Evolutionary conservation across 805 yeast species (phyloP).

Genomic region (Komagataella phaffii): DNA sequence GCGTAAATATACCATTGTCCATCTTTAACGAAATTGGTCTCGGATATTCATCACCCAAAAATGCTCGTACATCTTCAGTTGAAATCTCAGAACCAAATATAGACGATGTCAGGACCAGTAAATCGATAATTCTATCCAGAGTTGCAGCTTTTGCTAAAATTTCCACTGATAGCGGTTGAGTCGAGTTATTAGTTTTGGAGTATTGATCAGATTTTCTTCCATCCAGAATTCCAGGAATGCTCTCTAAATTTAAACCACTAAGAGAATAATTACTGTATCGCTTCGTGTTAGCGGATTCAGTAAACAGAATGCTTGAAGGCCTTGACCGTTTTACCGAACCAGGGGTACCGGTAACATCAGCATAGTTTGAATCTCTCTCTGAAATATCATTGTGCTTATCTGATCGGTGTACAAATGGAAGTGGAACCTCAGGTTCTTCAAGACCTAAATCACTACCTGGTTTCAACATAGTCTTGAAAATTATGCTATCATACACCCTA

Average conservation of each 20-base stretch:
- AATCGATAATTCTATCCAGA: constrained; percentile 64
- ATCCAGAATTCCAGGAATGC: constrained; percentile 1
- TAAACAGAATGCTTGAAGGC: constrained; percentile 19
- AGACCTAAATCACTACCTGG: not conserved
- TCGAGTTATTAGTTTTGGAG: not conserved
- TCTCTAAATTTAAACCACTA: constrained; percentile 18
- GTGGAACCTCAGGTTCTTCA: constrained; percentile 1
- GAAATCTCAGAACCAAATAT: constrained; percentile 34
- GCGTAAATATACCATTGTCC: constrained; percentile 52
- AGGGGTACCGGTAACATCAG: not conserved
- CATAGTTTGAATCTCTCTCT: not conserved
- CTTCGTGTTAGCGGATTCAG: constrained; percentile 16
- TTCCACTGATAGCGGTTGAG: constrained; percentile 8
- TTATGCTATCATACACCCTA: constrained; percentile 38
- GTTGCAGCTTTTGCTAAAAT: constrained; percentile 45
- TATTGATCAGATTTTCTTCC: not conserved
- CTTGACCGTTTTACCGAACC: constrained; percentile 8
- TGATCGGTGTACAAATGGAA: not conserved
- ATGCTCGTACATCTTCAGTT: constrained; percentile 27
- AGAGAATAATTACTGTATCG: constrained; percentile 21
- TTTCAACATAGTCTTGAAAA: constrained; percentile 36
- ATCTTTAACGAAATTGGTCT: constrained; percentile 27
- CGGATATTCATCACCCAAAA: constrained; percentile 14
- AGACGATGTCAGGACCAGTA: constrained; percentile 59
- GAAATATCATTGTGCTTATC: not conserved